Conservation (phyloP, 225 moss, liverwort and hornwort species). For the Asterella californica region DNA sequence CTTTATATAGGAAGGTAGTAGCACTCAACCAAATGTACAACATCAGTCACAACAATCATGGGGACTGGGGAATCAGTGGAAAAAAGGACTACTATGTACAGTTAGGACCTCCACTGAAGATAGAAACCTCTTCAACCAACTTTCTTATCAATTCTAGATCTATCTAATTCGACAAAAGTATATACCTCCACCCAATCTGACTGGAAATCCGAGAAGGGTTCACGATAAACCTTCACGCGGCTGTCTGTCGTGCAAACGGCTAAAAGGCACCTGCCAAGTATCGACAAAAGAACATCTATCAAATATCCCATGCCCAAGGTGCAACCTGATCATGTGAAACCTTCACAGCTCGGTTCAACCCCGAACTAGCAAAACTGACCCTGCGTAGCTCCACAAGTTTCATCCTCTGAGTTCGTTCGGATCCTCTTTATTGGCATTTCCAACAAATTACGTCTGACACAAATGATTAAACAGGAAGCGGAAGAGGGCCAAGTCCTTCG, state of each 20-base stretch:
- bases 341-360: not conserved
- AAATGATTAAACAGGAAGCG: not conserved
- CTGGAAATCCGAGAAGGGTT: slow-evolving; percentile 85
- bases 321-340: not conserved
- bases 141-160: not conserved
- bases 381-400: not conserved
- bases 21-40: not conserved
- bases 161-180: not conserved
- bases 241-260: slow-evolving; percentile 90
- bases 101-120: not conserved
- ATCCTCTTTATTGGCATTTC: not conserved
- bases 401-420: not conserved
- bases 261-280: slow-evolving; percentile 71
- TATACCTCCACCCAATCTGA: slow-evolving; percentile 96
- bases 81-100: not conserved
- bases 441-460: not conserved
- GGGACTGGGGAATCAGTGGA: not conserved
- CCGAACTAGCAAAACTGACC: not conserved
- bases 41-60: not conserved
- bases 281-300: not conserved
- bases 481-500: not conserved
- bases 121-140: not conserved
- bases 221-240: slow-evolving; percentile 90
- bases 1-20: not conserved
- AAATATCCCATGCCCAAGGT: not conserved